A percentile compares a stretch with the other conserved stretches of the same genome.
These are phyloP conservation scores for Penicillium italicum DNA, from an alignment of 2,329 filamentous ascomycete species.

Conservation along the genomic window DNA sequence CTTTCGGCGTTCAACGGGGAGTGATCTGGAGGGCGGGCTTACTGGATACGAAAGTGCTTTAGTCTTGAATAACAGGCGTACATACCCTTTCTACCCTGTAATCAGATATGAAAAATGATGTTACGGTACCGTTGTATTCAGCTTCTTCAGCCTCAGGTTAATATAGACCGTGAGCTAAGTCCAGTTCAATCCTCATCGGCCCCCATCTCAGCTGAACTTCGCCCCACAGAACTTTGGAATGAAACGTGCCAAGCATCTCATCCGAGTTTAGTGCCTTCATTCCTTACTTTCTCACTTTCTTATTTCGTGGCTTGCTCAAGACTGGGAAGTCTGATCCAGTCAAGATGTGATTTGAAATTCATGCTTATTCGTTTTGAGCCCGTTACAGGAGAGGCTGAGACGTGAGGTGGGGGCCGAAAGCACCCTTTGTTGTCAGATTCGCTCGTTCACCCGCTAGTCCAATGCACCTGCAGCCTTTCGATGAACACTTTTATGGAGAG, in stretches of 20 bases:
- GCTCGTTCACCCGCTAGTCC: conserved; percentile 16
- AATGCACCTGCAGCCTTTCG: conserved; percentile 26
- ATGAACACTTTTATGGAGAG: not conserved
- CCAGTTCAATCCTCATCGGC: not conserved
- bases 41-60: conserved; percentile 31
- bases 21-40: conserved; percentile 31
- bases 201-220: conserved; percentile 14
- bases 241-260: not conserved
- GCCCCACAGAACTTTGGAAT: not conserved
- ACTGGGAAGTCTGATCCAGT: not conserved
- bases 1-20: conserved; percentile 33
- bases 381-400: conserved; percentile 12
- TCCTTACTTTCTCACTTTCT: not conserved
- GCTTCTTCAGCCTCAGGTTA: conserved; percentile 3
- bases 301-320: not conserved
- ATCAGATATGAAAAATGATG: not conserved
- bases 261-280: not conserved
- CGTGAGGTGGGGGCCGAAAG: conserved; percentile 16
- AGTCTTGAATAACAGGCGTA: conserved; percentile 27
- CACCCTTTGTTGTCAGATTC: not conserved
- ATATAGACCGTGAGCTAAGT: not conserved
- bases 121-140: conserved; percentile 1
- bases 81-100: conserved; percentile 24
- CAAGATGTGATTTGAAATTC: not conserved
- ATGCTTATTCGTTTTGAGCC: not conserved